Evolutionary conservation across 1,139 yeast species (phyloP).

Genomic region (Scheffersomyces illinoinensis): DNA sequence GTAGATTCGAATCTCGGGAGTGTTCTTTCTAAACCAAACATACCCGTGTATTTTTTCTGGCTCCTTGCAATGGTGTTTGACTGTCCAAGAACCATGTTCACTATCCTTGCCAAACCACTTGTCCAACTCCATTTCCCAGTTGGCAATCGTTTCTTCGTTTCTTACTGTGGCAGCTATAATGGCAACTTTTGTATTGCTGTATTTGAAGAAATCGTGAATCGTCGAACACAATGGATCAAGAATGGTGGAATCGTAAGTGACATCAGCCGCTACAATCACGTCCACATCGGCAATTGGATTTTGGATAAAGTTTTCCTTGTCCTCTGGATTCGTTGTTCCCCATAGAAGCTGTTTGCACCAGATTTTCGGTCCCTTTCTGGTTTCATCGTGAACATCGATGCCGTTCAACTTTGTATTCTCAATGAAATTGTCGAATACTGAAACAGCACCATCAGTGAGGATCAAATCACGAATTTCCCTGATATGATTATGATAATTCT

Average conservation of each 20-base stretch:
- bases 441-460: slow-evolving; percentile 78
- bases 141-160: slow-evolving; percentile 54
- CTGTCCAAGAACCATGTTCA: slow-evolving; percentile 22
- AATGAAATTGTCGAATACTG: slow-evolving; percentile 54
- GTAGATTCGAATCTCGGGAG: slow-evolving; percentile 49
- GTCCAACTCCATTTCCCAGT: slow-evolving; percentile 50
- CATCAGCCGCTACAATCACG: slow-evolving; percentile 75
- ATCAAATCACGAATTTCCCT: slow-evolving; percentile 29
- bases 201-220: slow-evolving; percentile 38
- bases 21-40: slow-evolving; percentile 31
- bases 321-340: slow-evolving; percentile 49
- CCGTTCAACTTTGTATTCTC: slow-evolving; percentile 50
- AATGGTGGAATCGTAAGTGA: slow-evolving; percentile 72
- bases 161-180: slow-evolving; percentile 76
- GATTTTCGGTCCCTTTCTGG: slow-evolving; percentile 6
- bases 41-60: slow-evolving; percentile 20
- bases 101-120: slow-evolving; percentile 18
- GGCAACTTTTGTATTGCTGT: slow-evolving; percentile 30
- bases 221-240: slow-evolving; percentile 58
- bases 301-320: slow-evolving; percentile 31
- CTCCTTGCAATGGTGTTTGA: slow-evolving; percentile 14
- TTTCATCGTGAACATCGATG: slow-evolving; percentile 9
- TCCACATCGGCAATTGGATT: slow-evolving; percentile 30
- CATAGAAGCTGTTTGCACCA: slow-evolving; percentile 46
- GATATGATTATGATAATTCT: slow-evolving; percentile 10